Conservation (phyloP, 495 filamentous ascomycete genomes). For the Penicillium soppii region DNA sequence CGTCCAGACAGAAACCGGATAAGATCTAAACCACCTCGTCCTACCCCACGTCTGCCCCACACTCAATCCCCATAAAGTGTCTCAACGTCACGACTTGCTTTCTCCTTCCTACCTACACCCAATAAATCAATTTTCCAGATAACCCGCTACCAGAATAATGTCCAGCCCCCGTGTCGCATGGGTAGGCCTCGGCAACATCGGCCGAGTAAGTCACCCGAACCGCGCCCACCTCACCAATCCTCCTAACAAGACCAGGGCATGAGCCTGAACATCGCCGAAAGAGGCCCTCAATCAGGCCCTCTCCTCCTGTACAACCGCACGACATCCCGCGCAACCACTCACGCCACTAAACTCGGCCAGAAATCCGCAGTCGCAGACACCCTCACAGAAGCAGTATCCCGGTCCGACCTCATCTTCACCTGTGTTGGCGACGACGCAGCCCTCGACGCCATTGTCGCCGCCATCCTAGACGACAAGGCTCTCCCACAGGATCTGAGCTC, state of each 20-base stretch:
- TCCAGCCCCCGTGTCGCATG: conserved; percentile 50
- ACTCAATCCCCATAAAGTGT: conserved; percentile 5
- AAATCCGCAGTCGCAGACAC: conserved; percentile 61
- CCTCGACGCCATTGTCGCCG: conserved; percentile 54
- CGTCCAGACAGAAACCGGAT: conserved; percentile 3
- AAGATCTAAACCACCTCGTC: conserved; percentile 15
- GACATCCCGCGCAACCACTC: conserved; percentile 52
- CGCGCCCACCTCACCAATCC: conserved; percentile 2
- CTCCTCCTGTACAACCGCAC: conserved; percentile 82
- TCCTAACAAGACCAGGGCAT: conserved; percentile 62
- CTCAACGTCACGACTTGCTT: neutral
- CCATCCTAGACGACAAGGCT: conserved; percentile 48
- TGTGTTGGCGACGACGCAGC: conserved; percentile 80
- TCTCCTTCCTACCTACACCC: neutral
- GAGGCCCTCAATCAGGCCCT: conserved; percentile 67
- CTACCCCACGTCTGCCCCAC: conserved; percentile 26
- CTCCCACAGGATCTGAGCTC: conserved; percentile 31
- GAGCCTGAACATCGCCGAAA: conserved; percentile 77
- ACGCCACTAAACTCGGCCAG: conserved; percentile 52
- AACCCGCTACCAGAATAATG: conserved; percentile 11
- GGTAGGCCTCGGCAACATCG: conserved; percentile 92
- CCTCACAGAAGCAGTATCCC: conserved; percentile 63
- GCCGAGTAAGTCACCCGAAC: conserved; percentile 59
- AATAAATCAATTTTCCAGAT: neutral
- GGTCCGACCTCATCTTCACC: conserved; percentile 77